phyloP scores from a whole-genome alignment of 805 yeast species.

The Saccharomyces kudriavzevii region DNA sequence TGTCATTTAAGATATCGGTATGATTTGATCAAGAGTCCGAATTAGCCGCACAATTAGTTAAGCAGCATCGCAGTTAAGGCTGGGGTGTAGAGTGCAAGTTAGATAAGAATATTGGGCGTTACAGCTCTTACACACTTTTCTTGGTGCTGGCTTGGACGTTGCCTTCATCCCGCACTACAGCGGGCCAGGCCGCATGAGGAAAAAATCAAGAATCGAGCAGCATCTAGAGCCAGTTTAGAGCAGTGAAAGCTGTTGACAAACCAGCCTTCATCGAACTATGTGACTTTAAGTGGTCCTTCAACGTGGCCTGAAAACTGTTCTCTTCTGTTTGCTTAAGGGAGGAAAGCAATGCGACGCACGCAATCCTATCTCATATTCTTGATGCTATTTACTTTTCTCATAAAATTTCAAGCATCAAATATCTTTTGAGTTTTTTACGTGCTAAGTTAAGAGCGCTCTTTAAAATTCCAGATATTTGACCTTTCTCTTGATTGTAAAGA shows the following conservation, averaged over 20 bases:
- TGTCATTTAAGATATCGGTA: background rate
- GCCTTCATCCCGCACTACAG: background rate
- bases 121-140: background rate
- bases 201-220: background rate
- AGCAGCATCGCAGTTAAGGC: background rate
- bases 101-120: background rate
- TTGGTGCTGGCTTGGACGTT: background rate
- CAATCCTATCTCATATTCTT: background rate
- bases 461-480: background rate
- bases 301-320: background rate
- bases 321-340: background rate
- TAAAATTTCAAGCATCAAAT: background rate
- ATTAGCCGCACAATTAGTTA: background rate
- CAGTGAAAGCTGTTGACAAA: background rate
- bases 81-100: background rate
- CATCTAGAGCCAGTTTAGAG: background rate
- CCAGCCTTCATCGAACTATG: background rate
- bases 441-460: background rate
- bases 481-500: background rate
- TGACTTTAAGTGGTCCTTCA: background rate
- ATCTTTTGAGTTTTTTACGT: background rate
- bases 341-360: background rate
- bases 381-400: background rate
- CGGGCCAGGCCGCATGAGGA: background rate
- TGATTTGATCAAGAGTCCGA: background rate